Percentiles rank a stretch among this genome's conserved stretches.
Conservation (phyloP, 2,329 filamentous ascomycete species). For the Blastomyces percursus region DNA sequence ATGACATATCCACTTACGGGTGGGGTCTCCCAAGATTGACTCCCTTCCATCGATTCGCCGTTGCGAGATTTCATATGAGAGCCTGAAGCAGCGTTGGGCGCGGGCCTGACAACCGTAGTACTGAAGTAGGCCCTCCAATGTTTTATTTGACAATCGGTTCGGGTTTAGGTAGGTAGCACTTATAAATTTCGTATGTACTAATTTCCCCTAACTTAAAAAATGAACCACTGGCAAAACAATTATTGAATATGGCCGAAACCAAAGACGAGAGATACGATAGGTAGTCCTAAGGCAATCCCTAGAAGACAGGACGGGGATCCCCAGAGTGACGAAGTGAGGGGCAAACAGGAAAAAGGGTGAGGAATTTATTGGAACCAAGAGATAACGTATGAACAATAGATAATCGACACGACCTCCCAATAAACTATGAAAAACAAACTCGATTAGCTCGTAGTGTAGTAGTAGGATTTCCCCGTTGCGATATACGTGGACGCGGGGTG, state of each 20-base stretch:
- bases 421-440: neutral
- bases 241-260: neutral
- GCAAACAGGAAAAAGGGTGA: neutral
- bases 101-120: neutral
- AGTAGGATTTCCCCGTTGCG: neutral
- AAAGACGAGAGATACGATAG: neutral
- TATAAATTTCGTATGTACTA: neutral
- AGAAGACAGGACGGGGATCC: neutral
- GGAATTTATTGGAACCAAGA: neutral
- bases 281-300: neutral
- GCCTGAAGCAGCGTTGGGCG: neutral
- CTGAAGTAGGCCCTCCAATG: too few species aligned
- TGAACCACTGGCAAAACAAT: too few species aligned
- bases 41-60: neutral
- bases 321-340: neutral
- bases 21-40: slow-evolving; percentile 7
- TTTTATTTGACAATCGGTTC: neutral
- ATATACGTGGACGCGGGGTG: neutral
- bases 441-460: neutral
- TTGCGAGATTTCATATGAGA: neutral
- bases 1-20: slow-evolving; percentile 3
- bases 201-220: neutral
- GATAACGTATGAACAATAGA: neutral
- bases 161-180: neutral
- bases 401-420: slow-evolving; percentile 2